Conservation (phyloP, 768 basidiomycete genomes). For the Russula sp. region DNA sequence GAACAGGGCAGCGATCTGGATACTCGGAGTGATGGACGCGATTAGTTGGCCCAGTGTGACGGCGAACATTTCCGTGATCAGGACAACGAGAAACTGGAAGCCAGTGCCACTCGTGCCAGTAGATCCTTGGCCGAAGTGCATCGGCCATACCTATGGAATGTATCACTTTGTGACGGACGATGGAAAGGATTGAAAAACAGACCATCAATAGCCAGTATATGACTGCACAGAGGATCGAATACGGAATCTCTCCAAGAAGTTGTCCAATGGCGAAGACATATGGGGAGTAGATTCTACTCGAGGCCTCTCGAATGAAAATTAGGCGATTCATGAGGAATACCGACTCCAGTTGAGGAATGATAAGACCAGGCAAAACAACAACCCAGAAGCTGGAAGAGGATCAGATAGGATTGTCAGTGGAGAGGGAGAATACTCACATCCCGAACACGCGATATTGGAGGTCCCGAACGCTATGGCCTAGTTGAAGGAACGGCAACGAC, state of each 20-base stretch:
- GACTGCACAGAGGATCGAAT: conserved; percentile 59
- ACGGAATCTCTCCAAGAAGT: conserved; percentile 75
- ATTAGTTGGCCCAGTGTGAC: conserved; percentile 72
- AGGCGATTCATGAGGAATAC: conserved; percentile 70
- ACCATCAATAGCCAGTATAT: conserved; percentile 79
- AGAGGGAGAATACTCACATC: conserved; percentile 34
- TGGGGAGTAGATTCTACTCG: conserved; percentile 81
- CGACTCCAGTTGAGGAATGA: conserved; percentile 79
- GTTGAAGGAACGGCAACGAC: conserved; percentile 72
- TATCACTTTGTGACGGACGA: background rate
- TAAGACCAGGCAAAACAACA: conserved; percentile 61
- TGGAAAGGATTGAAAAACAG: conserved; percentile 9
- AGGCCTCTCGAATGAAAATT: conserved; percentile 47
- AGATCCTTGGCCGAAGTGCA: conserved; percentile 59
- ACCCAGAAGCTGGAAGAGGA: conserved; percentile 43
- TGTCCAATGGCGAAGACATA: conserved; percentile 82
- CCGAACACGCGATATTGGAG: conserved; percentile 79
- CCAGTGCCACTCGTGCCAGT: conserved; percentile 58
- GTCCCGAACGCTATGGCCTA: conserved; percentile 56
- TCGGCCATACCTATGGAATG: conserved; percentile 44
- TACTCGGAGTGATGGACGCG: conserved; percentile 67
- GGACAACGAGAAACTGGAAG: conserved; percentile 61
- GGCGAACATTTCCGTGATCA: conserved; percentile 65
- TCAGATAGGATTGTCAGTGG: background rate
- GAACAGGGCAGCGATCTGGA: conserved; percentile 65